Conservation (phyloP, 805 yeast genomes). For the Cephaloascus fragrans region DNA sequence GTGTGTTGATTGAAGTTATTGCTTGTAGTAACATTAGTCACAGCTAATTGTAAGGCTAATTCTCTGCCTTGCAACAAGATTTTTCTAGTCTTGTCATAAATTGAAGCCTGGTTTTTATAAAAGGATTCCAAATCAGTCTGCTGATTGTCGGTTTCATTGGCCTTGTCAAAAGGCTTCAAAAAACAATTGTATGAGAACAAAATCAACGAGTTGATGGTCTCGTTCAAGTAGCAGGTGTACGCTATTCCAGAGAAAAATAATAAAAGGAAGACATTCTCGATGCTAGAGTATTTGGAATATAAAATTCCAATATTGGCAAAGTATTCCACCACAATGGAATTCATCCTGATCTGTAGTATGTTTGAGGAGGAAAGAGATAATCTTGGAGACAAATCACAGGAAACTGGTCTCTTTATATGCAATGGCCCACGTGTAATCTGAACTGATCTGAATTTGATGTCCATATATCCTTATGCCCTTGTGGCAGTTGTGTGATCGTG, state of each 20-base stretch:
- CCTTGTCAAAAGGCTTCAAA: slow-evolving; percentile 42
- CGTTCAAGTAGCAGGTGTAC: slow-evolving; percentile 2
- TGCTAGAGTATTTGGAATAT: background rate
- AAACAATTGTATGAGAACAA: slow-evolving; percentile 43
- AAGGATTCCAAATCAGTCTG: slow-evolving; percentile 59
- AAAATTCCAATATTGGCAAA: background rate
- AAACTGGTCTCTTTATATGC: no score
- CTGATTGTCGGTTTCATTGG: slow-evolving; percentile 28
- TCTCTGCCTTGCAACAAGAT: slow-evolving; percentile 63
- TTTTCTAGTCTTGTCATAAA: slow-evolving; percentile 66
- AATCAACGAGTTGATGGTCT: slow-evolving; percentile 8
- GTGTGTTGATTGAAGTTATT: background rate
- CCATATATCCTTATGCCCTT: no score
- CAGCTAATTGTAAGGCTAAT: slow-evolving; percentile 49
- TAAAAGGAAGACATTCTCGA: background rate
- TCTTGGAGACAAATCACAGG: no score
- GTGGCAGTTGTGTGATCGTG: no score
- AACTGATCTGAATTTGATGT: no score
- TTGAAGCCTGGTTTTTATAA: slow-evolving; percentile 67
- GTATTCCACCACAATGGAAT: background rate
- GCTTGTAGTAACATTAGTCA: slow-evolving; percentile 38
- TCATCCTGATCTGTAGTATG: no score
- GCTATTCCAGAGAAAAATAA: background rate
- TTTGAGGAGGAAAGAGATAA: background rate
- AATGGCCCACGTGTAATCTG: no score